These are phyloP conservation scores for Lipomyces sp. DNA, from an alignment of 805 yeast species.

Conservation along the genomic window DNA sequence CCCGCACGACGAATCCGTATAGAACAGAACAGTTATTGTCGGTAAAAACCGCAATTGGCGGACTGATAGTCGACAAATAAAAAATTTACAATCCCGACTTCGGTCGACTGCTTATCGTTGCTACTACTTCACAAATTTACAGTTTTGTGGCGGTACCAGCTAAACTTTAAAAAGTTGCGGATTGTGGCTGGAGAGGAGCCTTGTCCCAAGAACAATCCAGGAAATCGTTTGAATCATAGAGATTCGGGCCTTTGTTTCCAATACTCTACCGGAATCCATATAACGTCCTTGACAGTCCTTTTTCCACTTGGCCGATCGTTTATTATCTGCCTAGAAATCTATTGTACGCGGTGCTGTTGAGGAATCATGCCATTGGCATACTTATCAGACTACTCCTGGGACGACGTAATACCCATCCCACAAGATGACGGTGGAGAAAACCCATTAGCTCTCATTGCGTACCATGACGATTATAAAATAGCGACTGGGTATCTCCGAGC, in stretches of 20 bases:
- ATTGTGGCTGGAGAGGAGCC: not conserved
- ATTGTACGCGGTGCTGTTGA: not conserved
- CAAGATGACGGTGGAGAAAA: constrained; percentile 41
- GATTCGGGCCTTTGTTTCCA: not conserved
- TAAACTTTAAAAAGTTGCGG: not conserved
- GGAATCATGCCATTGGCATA: constrained; percentile 7
- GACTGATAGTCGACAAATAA: too few species aligned
- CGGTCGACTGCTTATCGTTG: not conserved
- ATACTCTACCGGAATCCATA: not conserved
- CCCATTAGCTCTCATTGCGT: constrained; percentile 52
- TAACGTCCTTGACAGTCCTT: not conserved
- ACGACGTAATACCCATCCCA: constrained; percentile 42
- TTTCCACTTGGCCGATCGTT: not conserved
- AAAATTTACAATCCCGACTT: not conserved
- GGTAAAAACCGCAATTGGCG: too few species aligned
- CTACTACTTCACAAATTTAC: not conserved
- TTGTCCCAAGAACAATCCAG: not conserved
- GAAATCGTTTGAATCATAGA: not conserved
- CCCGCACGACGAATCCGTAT: too few species aligned
- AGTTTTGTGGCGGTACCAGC: not conserved
- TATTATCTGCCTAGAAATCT: not conserved
- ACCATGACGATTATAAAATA: constrained; percentile 70
- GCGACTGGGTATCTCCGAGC: constrained; percentile 67
- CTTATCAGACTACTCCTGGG: constrained; percentile 43
- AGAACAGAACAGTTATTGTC: too few species aligned